Evolutionary conservation across 148 eudicot genomes (phyloP).

Genomic region (Chenopodium album): DNA sequence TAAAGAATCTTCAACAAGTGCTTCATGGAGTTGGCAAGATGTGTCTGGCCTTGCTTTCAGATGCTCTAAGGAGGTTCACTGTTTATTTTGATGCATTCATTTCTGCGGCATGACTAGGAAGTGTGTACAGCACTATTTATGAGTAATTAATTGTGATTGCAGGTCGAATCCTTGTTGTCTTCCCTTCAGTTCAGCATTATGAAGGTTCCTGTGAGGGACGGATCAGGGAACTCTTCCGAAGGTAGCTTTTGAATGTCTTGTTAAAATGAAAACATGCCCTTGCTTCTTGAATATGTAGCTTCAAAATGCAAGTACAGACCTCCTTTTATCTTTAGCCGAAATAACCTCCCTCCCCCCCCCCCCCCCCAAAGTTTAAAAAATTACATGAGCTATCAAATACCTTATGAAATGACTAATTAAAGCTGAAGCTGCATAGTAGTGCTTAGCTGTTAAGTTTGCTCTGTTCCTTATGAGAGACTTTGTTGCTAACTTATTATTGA

Average conservation of each 20-base stretch:
- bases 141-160: constrained; percentile 15
- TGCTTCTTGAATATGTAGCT: background rate
- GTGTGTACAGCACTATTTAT: constrained; percentile 9
- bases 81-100: background rate
- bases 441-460: background rate
- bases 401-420: background rate
- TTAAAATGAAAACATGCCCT: background rate
- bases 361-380: background rate
- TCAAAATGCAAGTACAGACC: background rate
- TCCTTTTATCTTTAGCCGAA: background rate
- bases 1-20: constrained; percentile 41
- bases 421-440: background rate
- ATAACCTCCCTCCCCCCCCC: background rate
- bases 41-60: constrained; percentile 62
- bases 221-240: constrained; percentile 43
- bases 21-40: constrained; percentile 74
- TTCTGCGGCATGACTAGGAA: background rate
- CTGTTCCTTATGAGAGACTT: background rate
- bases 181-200: constrained; percentile 57
- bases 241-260: constrained; percentile 40
- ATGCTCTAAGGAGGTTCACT: constrained; percentile 60
- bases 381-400: background rate
- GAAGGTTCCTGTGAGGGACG: constrained; percentile 71
- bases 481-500: background rate
- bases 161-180: constrained; percentile 63